A percentile compares a stretch with the other conserved stretches of the same genome.
phyloP scores from a whole-genome alignment of 164 flowering plant species.

The Piper betle region DNA sequence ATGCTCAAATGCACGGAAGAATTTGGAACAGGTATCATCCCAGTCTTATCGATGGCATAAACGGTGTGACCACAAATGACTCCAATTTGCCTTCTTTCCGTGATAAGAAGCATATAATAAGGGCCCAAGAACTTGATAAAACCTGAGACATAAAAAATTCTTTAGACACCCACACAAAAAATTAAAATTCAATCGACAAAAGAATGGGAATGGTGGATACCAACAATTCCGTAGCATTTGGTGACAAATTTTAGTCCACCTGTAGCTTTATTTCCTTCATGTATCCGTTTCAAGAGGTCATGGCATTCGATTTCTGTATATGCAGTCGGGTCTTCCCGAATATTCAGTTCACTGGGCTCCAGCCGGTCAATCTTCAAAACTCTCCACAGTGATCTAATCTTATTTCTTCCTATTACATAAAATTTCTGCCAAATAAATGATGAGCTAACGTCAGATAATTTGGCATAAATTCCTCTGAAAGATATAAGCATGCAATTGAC shows the following conservation, averaged over 20 bases:
- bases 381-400: slow-evolving; percentile 55
- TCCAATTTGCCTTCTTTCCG: slow-evolving; percentile 89
- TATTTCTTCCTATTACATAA: slow-evolving; percentile 84
- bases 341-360: slow-evolving; percentile 60
- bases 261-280: slow-evolving; percentile 73
- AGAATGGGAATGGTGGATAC: slow-evolving; percentile 24
- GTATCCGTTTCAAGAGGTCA: slow-evolving; percentile 60
- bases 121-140: slow-evolving; percentile 93
- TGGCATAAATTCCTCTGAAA: neutral
- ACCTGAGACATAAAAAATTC: slow-evolving; percentile 33
- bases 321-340: slow-evolving; percentile 60
- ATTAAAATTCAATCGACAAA: neutral
- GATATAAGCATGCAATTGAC: neutral
- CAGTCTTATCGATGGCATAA: slow-evolving; percentile 67
- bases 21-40: slow-evolving; percentile 73
- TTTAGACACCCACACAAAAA: neutral
- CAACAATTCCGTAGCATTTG: slow-evolving; percentile 82
- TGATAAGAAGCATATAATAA: slow-evolving; percentile 85
- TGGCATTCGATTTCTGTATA: slow-evolving; percentile 66
- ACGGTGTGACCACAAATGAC: slow-evolving; percentile 75
- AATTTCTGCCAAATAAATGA: slow-evolving; percentile 43
- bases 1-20: slow-evolving; percentile 46
- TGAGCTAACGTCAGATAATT: neutral
- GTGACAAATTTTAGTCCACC: slow-evolving; percentile 90
- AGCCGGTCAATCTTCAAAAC: slow-evolving; percentile 80